Conservation (phyloP, 2,329 filamentous ascomycete genomes). For the Exophiala lecanii-corni region DNA sequence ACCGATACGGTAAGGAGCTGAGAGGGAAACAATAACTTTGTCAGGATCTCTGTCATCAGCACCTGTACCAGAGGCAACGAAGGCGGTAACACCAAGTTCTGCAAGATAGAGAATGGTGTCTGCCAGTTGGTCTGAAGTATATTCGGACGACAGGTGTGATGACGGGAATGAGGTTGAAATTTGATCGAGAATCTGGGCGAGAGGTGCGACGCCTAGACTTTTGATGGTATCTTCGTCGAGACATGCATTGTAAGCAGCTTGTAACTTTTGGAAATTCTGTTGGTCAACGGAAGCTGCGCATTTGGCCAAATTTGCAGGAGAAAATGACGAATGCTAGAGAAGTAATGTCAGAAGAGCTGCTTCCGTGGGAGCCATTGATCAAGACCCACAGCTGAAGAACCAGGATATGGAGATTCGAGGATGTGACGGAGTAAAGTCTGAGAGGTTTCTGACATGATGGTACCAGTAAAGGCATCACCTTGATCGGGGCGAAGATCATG, state of each 20-base stretch:
- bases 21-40: constrained; percentile 45
- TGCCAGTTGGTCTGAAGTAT: constrained; percentile 31
- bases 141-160: constrained; percentile 22
- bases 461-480: constrained; percentile 55
- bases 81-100: constrained; percentile 34
- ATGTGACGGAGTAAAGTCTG: constrained; percentile 58
- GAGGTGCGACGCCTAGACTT: constrained; percentile 51
- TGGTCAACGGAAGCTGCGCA: constrained; percentile 30
- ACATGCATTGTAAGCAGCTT: constrained; percentile 61
- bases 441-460: constrained; percentile 58
- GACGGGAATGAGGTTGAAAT: constrained; percentile 46
- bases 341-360: constrained; percentile 29
- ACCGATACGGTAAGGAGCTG: constrained; percentile 47
- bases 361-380: no score
- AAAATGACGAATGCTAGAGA: constrained; percentile 21
- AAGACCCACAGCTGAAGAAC: constrained; percentile 25
- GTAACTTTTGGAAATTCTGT: constrained; percentile 63
- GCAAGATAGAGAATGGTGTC: constrained; percentile 35
- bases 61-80: constrained; percentile 33
- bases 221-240: constrained; percentile 58
- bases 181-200: constrained; percentile 53
- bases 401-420: constrained; percentile 53
- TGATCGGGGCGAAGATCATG: constrained; percentile 64
- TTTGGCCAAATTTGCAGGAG: constrained; percentile 11
- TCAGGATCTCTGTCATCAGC: constrained; percentile 54